phyloP scores from a whole-genome alignment of 805 yeast genomes.

The Wickerhamomyces rabaulensis region DNA sequence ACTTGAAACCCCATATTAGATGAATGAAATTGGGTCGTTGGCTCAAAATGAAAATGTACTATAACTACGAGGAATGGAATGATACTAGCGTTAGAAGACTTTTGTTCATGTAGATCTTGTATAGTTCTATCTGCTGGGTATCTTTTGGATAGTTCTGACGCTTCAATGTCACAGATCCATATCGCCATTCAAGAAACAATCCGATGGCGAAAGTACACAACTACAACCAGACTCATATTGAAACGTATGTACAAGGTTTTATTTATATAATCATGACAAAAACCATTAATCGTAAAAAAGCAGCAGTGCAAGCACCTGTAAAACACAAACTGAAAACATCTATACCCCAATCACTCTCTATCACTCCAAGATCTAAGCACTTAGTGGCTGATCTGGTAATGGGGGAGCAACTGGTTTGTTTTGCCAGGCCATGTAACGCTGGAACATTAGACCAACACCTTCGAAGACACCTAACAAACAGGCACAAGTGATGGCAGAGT shows the following conservation, averaged over 20 bases:
- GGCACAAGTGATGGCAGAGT: slow-evolving; percentile 96
- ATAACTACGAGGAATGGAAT: not conserved
- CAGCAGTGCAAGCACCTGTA: not conserved
- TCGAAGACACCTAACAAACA: slow-evolving; percentile 94
- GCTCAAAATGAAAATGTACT: not conserved
- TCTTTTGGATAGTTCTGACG: too few relatives aligned
- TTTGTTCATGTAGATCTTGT: too few relatives aligned
- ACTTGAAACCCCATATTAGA: slow-evolving; percentile 40
- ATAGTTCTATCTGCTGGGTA: too few relatives aligned
- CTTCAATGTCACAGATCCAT: too few relatives aligned
- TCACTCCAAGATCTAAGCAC: slow-evolving; percentile 3
- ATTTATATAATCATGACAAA: not conserved
- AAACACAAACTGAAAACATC: not conserved
- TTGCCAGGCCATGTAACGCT: slow-evolving; percentile 80
- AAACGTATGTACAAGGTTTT: not conserved
- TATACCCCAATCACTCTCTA: not conserved
- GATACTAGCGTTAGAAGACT: too few relatives aligned
- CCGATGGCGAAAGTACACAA: not conserved
- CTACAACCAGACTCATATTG: not conserved
- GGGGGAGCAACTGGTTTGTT: slow-evolving; percentile 69
- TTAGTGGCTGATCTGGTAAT: slow-evolving; percentile 35
- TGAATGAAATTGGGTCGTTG: not conserved
- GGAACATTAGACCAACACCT: slow-evolving; percentile 97
- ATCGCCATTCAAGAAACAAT: too few relatives aligned
- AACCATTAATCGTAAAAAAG: not conserved